Evolutionary conservation across 2,329 filamentous ascomycete genomes (phyloP), one percentile per base, ranked within the genome.

Genomic region (Pseudocercospora fijiensis): DNA sequence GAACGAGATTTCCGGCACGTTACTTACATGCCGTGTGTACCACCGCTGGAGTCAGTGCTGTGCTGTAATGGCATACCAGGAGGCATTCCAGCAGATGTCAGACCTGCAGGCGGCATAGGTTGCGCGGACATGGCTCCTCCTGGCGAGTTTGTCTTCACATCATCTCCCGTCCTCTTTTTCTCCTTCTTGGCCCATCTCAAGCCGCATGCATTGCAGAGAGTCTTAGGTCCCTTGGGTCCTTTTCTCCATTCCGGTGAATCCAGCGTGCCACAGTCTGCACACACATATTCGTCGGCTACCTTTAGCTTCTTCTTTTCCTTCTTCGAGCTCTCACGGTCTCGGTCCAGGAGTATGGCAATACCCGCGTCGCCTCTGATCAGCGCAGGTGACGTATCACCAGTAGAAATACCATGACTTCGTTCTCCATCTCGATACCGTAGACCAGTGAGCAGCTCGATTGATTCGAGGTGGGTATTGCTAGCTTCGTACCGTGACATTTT

Each of bases 181-280:
- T 77, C 76, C 67, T 77, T 77, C 71, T 77, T 77, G 37, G 76
- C 76, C 76, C 76, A 77, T 18, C 76, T 69, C 33, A 77, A 62
- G 33, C 94, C 94, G 75, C 94, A 98, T 7, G 94, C 94, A 79
- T 98, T 98, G 78, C 94, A 98, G 11, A 98, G 80, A 8, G 94
- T 97, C 78, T 98, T 97, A 1, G 93, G 93, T 1, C 94, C 94
- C 67, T 86, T 91, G 0, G 94, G 94, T 0, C 94, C 94, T 77
- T 96, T 97, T 66, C 94, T 85, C 94, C 94, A 98, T 80, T 98
- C 94, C 0, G 94, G 94, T 16, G 91, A 96, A 74, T 97, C 93
- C 45, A 96, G 83, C 0, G 92, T 97, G 82, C 94, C 93, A 78
- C 94, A 98, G 76, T 97, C 94, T 1, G 91, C 94, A 77, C 94